phyloP scores from a whole-genome alignment of 257 asterid genomes.

The Marsdenia floribunda region DNA sequence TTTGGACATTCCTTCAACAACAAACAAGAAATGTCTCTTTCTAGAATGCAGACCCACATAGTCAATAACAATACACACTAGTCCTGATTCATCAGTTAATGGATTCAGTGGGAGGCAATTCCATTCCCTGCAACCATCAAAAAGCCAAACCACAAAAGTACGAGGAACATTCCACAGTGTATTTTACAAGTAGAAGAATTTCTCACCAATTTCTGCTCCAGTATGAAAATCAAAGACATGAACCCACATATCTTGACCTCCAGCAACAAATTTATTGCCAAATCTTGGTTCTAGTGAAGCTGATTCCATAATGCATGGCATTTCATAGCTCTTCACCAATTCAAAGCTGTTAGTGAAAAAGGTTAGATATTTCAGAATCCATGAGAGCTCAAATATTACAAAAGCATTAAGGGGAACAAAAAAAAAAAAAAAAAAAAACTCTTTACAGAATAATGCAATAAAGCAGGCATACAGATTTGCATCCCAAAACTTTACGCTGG shows the following conservation, averaged over 20 bases:
- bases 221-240: slow-evolving; percentile 82
- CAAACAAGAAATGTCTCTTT: neutral
- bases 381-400: neutral
- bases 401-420: too few relatives aligned
- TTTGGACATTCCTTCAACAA: neutral
- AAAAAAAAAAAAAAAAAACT: too few relatives aligned
- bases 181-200: neutral
- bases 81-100: neutral
- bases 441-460: slow-evolving; percentile 12
- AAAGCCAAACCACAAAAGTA: neutral
- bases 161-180: neutral
- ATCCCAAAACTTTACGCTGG: slow-evolving; percentile 89
- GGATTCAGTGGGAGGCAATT: neutral
- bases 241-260: slow-evolving; percentile 99
- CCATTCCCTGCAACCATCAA: neutral
- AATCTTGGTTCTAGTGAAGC: slow-evolving; percentile 88
- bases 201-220: slow-evolving; percentile 76
- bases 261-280: slow-evolving; percentile 85
- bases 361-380: slow-evolving; percentile 1
- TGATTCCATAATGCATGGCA: slow-evolving; percentile 89
- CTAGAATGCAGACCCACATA: slow-evolving; percentile 1
- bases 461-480: slow-evolving; percentile 73
- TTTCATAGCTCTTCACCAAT: slow-evolving; percentile 70
- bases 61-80: neutral
- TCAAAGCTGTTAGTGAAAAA: slow-evolving; percentile 56